Percentiles rank a stretch among this genome's conserved stretches.
Conservation (phyloP, 192 early-diverging fungal genomes). For the Phlyctochytrium planicorne region DNA sequence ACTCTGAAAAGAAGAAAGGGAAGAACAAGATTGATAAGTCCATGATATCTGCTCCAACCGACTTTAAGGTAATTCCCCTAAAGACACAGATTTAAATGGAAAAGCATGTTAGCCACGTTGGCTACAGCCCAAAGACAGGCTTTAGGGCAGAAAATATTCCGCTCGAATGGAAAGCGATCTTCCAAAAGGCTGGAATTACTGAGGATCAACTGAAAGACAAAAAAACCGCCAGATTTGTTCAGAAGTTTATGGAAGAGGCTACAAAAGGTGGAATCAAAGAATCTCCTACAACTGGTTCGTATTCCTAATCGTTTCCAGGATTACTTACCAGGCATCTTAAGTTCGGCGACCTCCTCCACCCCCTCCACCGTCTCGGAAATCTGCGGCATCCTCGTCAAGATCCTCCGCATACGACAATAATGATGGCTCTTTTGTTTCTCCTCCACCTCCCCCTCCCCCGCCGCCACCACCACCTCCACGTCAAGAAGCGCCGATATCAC, state of each 20-base stretch:
- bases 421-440: too few relatives aligned
- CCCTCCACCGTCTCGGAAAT: neutral
- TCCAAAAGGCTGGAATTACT: constrained; percentile 55
- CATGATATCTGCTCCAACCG: constrained; percentile 47
- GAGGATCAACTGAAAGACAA: constrained; percentile 52
- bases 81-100: constrained; percentile 5
- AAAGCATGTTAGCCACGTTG: constrained; percentile 48
- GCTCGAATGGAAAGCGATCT: constrained; percentile 53
- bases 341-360: too few relatives aligned
- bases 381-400: constrained; percentile 10
- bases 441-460: too few relatives aligned
- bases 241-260: constrained; percentile 55
- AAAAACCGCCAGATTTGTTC: constrained; percentile 36
- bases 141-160: constrained; percentile 55
- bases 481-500: too few relatives aligned
- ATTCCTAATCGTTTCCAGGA: constrained; percentile 15
- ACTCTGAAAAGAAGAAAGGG: constrained; percentile 23
- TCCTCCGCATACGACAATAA: too few relatives aligned
- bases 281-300: constrained; percentile 18
- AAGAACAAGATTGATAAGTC: constrained; percentile 2
- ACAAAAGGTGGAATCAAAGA: constrained; percentile 25
- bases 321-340: neutral
- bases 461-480: too few relatives aligned
- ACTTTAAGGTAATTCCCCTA: constrained; percentile 33
- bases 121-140: constrained; percentile 43